Evolutionary conservation across 306 rosid species (phyloP), one percentile per base, ranked within the genome.

Genomic region (Vicia villosa): DNA sequence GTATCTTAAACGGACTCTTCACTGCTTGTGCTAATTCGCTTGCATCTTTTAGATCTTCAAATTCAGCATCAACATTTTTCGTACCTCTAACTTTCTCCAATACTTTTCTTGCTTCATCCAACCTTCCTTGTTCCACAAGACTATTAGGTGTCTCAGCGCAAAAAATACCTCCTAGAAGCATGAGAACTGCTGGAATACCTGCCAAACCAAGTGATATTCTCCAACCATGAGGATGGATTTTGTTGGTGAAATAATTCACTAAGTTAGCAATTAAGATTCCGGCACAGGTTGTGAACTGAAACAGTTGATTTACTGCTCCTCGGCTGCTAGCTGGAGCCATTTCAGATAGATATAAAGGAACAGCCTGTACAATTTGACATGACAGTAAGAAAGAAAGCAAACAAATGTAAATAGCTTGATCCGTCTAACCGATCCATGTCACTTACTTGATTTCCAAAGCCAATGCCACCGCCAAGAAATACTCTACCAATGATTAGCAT

Each of bases 111-210:
- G 83, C 99, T 79, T 91, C 92, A 4, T 87, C 91, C 24, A 73
- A 41, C 58, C 24, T 70, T 74, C 97, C 97, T 80, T 89, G 97
- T 63, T 95, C 97, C 59, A 95, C 96, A 34, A 95, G 87, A 56
- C 99, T 95, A 74, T 95, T 95, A 4, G 99, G 99, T 59, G 99
- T 95, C 85, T 95, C 97, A 9, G 97, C 96, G 60, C 95, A 93
- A 50, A 87, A 76, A 21, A 95, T 17, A 5, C 99, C 99, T 42
- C 99, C 99, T 10, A 89, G 0, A 13, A 95, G 82, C 99, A 95
- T 91, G 1, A 89, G 76, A 73, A 77, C 38, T 37, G 99, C 99
- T 10, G 99, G 99, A 50, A 87, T 75, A 24, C 82, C 86, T 17
- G 99, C 97, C 79, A 95, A 80, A 52, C 99, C 97, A 62, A 95